Evolutionary conservation across 257 asterid genomes (phyloP).

Genomic region (Misopates orontium): DNA sequence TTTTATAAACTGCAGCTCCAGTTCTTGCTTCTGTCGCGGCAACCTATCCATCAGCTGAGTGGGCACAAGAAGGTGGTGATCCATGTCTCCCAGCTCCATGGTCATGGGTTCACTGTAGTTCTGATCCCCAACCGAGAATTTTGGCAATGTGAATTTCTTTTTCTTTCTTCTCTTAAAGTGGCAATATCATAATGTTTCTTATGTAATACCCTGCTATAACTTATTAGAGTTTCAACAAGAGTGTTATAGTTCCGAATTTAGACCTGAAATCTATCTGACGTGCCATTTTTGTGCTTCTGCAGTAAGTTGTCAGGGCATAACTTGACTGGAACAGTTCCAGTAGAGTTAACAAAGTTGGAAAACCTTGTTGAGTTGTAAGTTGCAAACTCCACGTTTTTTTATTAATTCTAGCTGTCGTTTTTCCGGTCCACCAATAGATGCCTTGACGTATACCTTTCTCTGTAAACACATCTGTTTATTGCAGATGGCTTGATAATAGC

Average conservation of each 20-base stretch:
- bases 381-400: background rate
- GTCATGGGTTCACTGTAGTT: slow-evolving; percentile 89
- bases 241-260: slow-evolving; percentile 12
- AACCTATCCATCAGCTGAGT: slow-evolving; percentile 50
- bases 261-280: slow-evolving; percentile 7
- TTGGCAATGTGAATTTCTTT: slow-evolving; percentile 57
- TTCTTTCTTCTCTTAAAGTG: slow-evolving; percentile 14
- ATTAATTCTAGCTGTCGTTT: background rate
- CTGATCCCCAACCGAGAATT: slow-evolving; percentile 76
- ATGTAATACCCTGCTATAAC: background rate
- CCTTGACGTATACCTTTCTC: slow-evolving; percentile 12
- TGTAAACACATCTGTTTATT: slow-evolving; percentile 21
- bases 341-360: slow-evolving; percentile 58
- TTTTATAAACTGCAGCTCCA: slow-evolving; percentile 53
- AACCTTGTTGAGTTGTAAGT: slow-evolving; percentile 79
- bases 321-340: slow-evolving; percentile 64
- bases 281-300: slow-evolving; percentile 30
- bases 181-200: background rate
- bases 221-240: background rate
- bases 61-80: slow-evolving; percentile 97
- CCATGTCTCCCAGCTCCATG: slow-evolving; percentile 95
- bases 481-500: slow-evolving; percentile 94
- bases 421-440: slow-evolving; percentile 9
- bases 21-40: slow-evolving; percentile 51
- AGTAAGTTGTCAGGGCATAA: slow-evolving; percentile 31